phyloP scores from a whole-genome alignment of 371 early-diverging fungal genomes.

The Mortierella sp. region DNA sequence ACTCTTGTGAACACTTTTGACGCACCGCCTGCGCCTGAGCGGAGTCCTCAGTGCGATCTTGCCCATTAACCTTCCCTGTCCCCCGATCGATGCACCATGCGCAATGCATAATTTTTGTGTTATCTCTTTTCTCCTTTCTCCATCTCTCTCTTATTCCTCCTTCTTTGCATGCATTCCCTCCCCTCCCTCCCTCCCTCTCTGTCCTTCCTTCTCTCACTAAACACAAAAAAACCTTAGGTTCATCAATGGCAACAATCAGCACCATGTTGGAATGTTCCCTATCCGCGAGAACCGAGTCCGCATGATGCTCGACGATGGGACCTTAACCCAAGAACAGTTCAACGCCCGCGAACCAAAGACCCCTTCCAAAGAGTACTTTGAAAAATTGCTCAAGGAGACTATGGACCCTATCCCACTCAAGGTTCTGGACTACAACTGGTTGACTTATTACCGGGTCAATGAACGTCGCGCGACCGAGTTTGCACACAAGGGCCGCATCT shows the following conservation, averaged over 20 bases:
- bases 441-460: constrained; percentile 46
- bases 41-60: too few species aligned
- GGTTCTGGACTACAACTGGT: constrained; percentile 22
- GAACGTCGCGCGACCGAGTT: constrained; percentile 42
- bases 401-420: constrained; percentile 17
- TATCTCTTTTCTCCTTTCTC: not conserved
- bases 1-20: too few species aligned
- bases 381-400: not conserved
- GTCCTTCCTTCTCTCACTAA: not conserved
- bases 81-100: not conserved
- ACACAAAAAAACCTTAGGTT: too few species aligned
- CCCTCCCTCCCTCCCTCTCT: not conserved
- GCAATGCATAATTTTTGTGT: not conserved
- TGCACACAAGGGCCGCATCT: constrained; percentile 39
- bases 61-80: not conserved
- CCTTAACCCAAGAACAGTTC: constrained; percentile 20
- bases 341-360: not conserved
- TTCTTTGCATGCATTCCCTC: not conserved
- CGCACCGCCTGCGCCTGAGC: too few species aligned
- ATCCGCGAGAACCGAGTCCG: constrained; percentile 22
- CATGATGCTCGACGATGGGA: constrained; percentile 27
- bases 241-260: constrained; percentile 14
- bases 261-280: constrained; percentile 17
- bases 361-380: constrained; percentile 13
- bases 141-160: too few species aligned